A percentile compares a stretch with the other conserved stretches of the same genome.
Evolutionary conservation across 2,329 filamentous ascomycete species (phyloP).

Genomic region (Penicillium sclerotigenum): DNA sequence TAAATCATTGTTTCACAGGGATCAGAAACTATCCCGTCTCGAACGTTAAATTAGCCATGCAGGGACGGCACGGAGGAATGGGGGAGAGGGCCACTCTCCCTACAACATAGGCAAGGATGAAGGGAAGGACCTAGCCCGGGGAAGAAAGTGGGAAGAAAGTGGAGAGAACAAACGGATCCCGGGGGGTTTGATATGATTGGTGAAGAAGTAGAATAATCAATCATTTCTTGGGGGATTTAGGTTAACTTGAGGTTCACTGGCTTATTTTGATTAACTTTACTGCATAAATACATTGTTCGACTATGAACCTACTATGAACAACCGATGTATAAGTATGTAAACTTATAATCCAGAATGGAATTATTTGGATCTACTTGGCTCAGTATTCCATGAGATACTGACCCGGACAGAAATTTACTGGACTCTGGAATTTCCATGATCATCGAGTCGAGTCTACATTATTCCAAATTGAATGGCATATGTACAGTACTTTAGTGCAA

Average conservation of each 20-base stretch:
- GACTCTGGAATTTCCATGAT: neutral
- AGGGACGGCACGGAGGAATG: slow-evolving; percentile 9
- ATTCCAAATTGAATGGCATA: neutral
- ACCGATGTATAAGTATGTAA: no score
- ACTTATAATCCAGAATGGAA: no score
- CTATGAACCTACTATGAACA: no score
- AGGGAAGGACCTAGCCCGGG: slow-evolving; percentile 1
- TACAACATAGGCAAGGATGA: slow-evolving; percentile 8
- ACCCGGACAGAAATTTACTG: neutral
- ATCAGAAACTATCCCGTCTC: neutral
- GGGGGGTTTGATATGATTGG: neutral
- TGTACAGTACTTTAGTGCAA: neutral
- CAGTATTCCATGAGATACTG: neutral
- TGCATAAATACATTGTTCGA: neutral
- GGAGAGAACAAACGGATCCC: neutral
- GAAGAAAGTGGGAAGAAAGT: slow-evolving; percentile 9
- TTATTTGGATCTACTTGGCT: no score
- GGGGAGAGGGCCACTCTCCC: no score
- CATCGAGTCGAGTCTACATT: neutral
- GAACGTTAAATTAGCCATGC: neutral
- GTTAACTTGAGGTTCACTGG: neutral
- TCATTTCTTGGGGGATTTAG: neutral
- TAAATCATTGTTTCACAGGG: neutral
- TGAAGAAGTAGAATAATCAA: neutral
- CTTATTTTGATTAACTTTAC: neutral